Evolutionary conservation across 2,329 filamentous ascomycete species (phyloP).

Genomic region (Aspergillus viridinutans): DNA sequence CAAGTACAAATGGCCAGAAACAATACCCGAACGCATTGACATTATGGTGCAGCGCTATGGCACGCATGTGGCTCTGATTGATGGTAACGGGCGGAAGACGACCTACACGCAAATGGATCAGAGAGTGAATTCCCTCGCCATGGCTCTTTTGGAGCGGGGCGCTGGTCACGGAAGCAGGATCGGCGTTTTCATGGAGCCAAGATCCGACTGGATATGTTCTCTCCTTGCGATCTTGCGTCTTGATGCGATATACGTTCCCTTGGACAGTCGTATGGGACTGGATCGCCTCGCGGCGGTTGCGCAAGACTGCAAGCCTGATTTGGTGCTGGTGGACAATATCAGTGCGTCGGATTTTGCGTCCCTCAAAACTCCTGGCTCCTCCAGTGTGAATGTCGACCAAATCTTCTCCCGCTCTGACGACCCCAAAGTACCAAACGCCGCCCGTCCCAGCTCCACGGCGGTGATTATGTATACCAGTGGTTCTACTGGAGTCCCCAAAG

Average conservation of each 20-base stretch:
- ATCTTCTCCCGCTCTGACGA: not conserved
- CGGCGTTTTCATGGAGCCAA: constrained; percentile 4
- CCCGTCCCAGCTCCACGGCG: constrained; percentile 24
- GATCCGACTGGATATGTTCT: constrained; percentile 1
- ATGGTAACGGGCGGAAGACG: constrained; percentile 20
- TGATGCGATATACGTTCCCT: constrained; percentile 14
- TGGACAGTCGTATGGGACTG: constrained; percentile 3
- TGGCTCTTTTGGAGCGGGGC: constrained; percentile 16
- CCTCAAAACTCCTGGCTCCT: not conserved
- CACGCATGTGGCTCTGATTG: constrained; percentile 24
- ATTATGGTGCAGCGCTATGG: constrained; percentile 23
- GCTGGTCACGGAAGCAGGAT: not conserved
- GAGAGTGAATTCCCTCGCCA: constrained; percentile 34
- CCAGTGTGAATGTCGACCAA: not conserved
- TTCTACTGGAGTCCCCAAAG: constrained; percentile 38
- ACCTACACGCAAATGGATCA: constrained; percentile 35
- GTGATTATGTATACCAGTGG: constrained; percentile 34
- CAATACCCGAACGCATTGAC: constrained; percentile 35
- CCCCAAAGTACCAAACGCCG: not conserved
- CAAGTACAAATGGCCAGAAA: constrained; percentile 27
- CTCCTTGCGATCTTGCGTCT: constrained; percentile 12
- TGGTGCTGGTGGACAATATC: constrained; percentile 1
- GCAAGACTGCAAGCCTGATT: constrained; percentile 1
- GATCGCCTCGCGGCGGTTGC: not conserved
- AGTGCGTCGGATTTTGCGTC: not conserved